These are phyloP conservation scores for Talaromyces trachyspermus DNA, from an alignment of 495 filamentous ascomycete species.

Conservation along the genomic window DNA sequence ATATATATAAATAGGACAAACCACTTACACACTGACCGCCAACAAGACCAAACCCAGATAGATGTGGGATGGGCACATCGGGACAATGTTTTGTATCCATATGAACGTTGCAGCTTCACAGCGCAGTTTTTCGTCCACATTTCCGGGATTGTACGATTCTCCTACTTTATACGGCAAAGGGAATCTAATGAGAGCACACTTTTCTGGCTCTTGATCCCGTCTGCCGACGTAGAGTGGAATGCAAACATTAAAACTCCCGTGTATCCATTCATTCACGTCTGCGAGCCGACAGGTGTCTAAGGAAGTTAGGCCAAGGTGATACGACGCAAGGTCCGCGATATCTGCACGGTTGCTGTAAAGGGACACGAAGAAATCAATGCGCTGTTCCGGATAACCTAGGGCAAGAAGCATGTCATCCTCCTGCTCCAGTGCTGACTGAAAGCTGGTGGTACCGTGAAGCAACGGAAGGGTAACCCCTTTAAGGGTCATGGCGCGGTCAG, in stretches of 20 bases:
- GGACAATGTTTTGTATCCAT: slow-evolving; percentile 22
- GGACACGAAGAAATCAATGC: slow-evolving; percentile 9
- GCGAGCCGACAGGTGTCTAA: slow-evolving; percentile 15
- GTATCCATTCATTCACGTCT: slow-evolving; percentile 22
- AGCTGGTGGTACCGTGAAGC: no score
- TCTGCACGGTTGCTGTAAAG: background rate
- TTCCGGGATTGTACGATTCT: slow-evolving; percentile 17
- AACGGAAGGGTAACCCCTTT: no score
- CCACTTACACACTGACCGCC: slow-evolving; percentile 14
- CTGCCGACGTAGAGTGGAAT: slow-evolving; percentile 20
- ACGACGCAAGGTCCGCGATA: slow-evolving; percentile 15
- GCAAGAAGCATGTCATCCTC: slow-evolving; percentile 12
- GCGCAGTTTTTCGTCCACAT: slow-evolving; percentile 22
- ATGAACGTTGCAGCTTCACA: slow-evolving; percentile 20
- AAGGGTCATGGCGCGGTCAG: no score
- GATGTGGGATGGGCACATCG: slow-evolving; percentile 12
- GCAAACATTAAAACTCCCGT: slow-evolving; percentile 31
- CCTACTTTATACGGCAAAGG: slow-evolving; percentile 25
- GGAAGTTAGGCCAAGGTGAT: slow-evolving; percentile 11
- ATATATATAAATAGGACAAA: no score
- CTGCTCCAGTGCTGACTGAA: slow-evolving; percentile 7
- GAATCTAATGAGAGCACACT: slow-evolving; percentile 22
- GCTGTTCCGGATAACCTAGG: slow-evolving; percentile 9
- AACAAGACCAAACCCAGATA: slow-evolving; percentile 18
- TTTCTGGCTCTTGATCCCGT: slow-evolving; percentile 1